Evolutionary conservation across 495 filamentous ascomycete genomes (phyloP).

Genomic region (Aspergillus egyptiacus): DNA sequence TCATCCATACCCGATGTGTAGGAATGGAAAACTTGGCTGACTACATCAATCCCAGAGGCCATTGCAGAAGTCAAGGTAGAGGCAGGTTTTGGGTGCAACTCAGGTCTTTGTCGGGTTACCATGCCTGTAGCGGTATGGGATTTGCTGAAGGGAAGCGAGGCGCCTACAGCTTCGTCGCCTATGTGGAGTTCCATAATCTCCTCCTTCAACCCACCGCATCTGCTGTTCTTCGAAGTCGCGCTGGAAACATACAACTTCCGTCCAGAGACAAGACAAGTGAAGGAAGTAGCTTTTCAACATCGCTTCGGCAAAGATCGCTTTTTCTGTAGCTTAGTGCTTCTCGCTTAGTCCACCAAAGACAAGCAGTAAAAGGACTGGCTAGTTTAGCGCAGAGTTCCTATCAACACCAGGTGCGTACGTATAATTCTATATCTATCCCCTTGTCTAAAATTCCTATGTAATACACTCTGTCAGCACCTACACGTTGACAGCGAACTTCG

Average conservation of each 20-base stretch:
- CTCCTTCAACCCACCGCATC: background rate
- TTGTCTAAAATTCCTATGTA: too few species aligned
- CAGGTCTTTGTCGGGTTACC: slow-evolving; percentile 1
- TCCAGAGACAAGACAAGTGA: background rate
- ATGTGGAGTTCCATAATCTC: slow-evolving; percentile 3
- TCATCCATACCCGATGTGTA: background rate
- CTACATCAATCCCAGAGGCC: background rate
- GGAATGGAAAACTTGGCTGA: slow-evolving; percentile 2
- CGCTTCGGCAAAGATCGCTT: too few species aligned
- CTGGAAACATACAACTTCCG: background rate
- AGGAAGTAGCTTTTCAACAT: too few species aligned
- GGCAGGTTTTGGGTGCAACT: slow-evolving; percentile 4
- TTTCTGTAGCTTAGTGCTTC: too few species aligned
- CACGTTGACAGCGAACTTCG: slow-evolving; percentile 35
- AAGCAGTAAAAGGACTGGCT: too few species aligned
- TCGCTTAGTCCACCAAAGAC: too few species aligned
- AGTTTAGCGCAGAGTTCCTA: too few species aligned
- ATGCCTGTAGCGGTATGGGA: slow-evolving; percentile 5
- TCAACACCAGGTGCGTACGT: too few species aligned
- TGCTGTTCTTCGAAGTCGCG: too few species aligned
- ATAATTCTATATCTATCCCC: background rate
- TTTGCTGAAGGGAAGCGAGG: slow-evolving; percentile 1
- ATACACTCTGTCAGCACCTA: too few species aligned
- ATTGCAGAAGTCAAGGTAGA: slow-evolving; percentile 7
- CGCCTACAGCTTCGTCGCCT: slow-evolving; percentile 7